Evolutionary conservation across 2,329 filamentous ascomycete species (phyloP).

Genomic region (Thielaviopsis cerberus): DNA sequence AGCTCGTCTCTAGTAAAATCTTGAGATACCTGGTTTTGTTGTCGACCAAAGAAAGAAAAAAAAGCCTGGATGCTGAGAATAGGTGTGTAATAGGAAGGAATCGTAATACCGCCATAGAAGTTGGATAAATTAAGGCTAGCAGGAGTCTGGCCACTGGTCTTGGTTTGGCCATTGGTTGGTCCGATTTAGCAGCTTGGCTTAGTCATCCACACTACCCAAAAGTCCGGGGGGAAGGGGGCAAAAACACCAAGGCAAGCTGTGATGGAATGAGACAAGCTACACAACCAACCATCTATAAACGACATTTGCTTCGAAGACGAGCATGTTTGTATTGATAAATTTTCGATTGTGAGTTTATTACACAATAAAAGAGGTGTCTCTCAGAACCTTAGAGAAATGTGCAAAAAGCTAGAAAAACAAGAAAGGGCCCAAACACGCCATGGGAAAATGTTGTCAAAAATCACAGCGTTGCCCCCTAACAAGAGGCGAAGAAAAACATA

Average conservation of each 20-base stretch:
- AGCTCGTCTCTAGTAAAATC: neutral
- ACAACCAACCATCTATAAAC: neutral
- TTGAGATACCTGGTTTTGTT: neutral
- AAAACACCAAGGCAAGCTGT: neutral
- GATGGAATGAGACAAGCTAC: too few relatives aligned
- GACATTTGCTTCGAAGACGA: neutral
- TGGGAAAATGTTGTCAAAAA: neutral
- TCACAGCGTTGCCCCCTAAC: neutral
- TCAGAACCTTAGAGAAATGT: neutral
- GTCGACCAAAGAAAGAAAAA: neutral
- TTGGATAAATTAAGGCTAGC: conserved; percentile 9
- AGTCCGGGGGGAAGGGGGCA: neutral
- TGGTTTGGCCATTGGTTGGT: neutral
- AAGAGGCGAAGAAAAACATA: neutral
- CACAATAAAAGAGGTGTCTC: neutral
- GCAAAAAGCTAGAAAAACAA: neutral
- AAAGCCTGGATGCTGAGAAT: neutral
- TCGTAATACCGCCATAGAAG: conserved; percentile 1
- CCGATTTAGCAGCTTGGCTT: neutral
- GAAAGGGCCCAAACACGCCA: neutral
- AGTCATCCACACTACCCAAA: too few relatives aligned
- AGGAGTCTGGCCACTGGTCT: neutral
- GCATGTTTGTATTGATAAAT: neutral
- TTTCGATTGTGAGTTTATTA: neutral
- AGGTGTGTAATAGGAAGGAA: conserved; percentile 10